phyloP scores from a whole-genome alignment of 169 alveolate species.

The Amoebophrya sp. region DNA sequence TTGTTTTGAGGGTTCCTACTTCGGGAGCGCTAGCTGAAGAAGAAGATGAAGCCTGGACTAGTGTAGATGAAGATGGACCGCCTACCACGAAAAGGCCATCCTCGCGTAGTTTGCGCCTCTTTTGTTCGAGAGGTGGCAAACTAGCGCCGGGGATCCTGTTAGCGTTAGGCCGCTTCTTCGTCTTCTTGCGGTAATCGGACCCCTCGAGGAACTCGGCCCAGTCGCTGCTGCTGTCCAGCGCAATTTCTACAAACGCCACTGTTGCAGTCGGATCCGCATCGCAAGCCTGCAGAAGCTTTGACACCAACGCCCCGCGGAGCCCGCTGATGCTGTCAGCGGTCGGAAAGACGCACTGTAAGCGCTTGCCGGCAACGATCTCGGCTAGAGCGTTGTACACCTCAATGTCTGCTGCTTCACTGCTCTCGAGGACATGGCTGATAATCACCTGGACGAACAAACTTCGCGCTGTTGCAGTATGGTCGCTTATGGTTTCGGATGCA shows the following conservation, averaged over 20 bases:
- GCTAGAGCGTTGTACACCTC: background rate
- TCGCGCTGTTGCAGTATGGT: background rate
- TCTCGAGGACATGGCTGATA: background rate
- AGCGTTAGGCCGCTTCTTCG: too few relatives aligned
- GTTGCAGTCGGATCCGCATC: background rate
- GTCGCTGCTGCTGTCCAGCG: background rate
- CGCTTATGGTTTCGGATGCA: background rate
- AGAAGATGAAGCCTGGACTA: too few relatives aligned
- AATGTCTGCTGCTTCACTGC: background rate
- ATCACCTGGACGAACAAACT: background rate
- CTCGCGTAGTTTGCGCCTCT: background rate
- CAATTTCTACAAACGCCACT: background rate
- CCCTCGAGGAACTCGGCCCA: background rate
- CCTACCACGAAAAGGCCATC: background rate
- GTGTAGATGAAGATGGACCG: too few relatives aligned
- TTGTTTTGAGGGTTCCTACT: background rate
- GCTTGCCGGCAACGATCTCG: background rate
- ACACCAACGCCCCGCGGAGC: background rate
- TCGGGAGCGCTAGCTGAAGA: too few relatives aligned
- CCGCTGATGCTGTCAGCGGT: background rate
- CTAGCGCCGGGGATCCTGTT: too few relatives aligned
- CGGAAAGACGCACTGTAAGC: background rate
- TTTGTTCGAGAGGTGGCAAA: too few relatives aligned
- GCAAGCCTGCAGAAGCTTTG: background rate
- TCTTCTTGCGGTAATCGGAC: too few relatives aligned